These are phyloP conservation scores for Litchi chinensis DNA, from an alignment of 345 rosid species.

Conservation along the genomic window DNA sequence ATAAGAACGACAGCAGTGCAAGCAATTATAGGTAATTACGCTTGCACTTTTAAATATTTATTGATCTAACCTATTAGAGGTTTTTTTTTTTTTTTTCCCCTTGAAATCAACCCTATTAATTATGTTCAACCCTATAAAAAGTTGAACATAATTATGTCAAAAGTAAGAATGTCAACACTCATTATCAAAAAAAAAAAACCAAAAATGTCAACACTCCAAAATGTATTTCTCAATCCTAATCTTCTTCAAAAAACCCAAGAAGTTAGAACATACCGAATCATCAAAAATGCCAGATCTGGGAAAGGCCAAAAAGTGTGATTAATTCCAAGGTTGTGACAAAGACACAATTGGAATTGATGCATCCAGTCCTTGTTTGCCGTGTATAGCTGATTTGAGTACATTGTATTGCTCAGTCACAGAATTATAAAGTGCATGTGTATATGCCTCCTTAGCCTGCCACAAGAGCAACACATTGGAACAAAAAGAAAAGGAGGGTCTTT, in stretches of 20 bases:
- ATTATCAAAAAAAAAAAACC: too few relatives aligned
- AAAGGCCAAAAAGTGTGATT: slow-evolving; percentile 35
- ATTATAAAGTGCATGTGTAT: slow-evolving; percentile 49
- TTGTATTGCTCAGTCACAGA: slow-evolving; percentile 71
- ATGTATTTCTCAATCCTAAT: background rate
- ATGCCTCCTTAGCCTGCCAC: slow-evolving; percentile 73
- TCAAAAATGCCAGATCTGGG: background rate
- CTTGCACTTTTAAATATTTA: background rate
- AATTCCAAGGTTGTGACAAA: slow-evolving; percentile 86
- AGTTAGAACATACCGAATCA: slow-evolving; percentile 24
- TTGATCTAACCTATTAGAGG: background rate
- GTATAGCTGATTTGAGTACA: slow-evolving; percentile 67
- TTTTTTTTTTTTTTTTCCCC: too few relatives aligned
- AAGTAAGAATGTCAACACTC: background rate
- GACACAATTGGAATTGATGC: slow-evolving; percentile 68
- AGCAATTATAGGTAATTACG: background rate
- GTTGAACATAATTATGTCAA: background rate
- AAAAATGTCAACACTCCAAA: background rate
- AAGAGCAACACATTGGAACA: slow-evolving; percentile 22
- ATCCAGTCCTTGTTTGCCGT: slow-evolving; percentile 58
- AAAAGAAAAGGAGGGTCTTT: slow-evolving; percentile 13
- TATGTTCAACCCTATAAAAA: too few relatives aligned
- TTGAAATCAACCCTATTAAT: too few relatives aligned
- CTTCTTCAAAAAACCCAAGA: background rate
- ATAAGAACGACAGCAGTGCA: background rate